Percentiles rank a stretch among this genome's conserved stretches.
These are phyloP conservation scores for Asterochloris sp. DNA, from an alignment of 139 green algal species.

Conservation along the genomic window DNA sequence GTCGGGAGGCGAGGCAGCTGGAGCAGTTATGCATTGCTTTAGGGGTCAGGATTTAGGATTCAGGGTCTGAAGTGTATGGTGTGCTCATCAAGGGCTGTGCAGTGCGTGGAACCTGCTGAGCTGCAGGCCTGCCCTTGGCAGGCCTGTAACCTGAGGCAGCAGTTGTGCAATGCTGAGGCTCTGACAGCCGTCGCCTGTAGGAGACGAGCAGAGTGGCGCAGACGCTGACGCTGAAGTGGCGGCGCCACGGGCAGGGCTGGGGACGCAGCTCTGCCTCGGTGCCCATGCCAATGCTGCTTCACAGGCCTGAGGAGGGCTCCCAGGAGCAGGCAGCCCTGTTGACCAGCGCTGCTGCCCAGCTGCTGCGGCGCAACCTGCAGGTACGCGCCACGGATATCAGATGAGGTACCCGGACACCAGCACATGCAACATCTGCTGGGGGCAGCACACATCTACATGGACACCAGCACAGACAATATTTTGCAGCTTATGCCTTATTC, in stretches of 20 bases:
- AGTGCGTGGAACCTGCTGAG: background rate
- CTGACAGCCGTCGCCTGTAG: background rate
- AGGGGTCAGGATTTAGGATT: too few relatives aligned
- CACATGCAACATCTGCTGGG: background rate
- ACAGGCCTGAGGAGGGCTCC: background rate
- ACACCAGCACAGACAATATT: background rate
- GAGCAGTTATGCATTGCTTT: too few relatives aligned
- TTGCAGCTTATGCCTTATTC: too few relatives aligned
- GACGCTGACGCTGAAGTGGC: conserved; percentile 70
- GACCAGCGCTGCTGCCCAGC: background rate
- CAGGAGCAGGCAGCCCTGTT: conserved; percentile 8
- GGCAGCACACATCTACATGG: background rate
- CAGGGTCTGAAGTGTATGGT: background rate
- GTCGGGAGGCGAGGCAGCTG: too few relatives aligned
- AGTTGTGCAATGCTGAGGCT: background rate
- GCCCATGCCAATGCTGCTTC: conserved; percentile 38
- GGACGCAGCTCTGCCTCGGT: conserved; percentile 44
- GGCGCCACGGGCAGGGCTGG: conserved; percentile 45
- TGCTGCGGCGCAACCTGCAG: conserved; percentile 1
- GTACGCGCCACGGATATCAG: background rate
- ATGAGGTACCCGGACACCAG: too few relatives aligned
- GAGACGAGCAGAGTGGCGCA: conserved; percentile 34
- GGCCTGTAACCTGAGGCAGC: background rate
- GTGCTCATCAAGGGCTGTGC: background rate
- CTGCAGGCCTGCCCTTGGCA: background rate